These are phyloP conservation scores for Viola odorata DNA, from an alignment of 345 rosid species.

Conservation along the genomic window DNA sequence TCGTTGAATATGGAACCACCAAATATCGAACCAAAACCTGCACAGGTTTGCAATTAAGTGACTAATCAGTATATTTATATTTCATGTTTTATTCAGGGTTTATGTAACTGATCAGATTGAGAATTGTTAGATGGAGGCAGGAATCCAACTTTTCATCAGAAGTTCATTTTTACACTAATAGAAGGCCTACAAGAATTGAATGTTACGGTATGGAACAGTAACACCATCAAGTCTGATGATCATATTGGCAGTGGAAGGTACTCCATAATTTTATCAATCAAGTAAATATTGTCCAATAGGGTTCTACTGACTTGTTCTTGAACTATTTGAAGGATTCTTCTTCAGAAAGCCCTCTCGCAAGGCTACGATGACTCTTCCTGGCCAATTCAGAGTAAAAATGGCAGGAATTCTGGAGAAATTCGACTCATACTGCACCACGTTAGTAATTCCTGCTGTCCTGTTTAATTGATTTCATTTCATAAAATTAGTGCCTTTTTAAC, in stretches of 20 bases:
- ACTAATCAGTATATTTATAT: no score
- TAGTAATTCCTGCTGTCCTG: not conserved
- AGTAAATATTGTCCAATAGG: no score
- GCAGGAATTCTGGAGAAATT: conserved; percentile 46
- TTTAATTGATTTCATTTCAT: not conserved
- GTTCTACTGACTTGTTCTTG: not conserved
- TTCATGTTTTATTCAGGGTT: not conserved
- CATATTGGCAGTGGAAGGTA: conserved; percentile 49
- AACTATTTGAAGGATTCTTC: conserved; percentile 31
- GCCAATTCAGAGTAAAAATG: conserved; percentile 31
- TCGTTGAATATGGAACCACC: conserved; percentile 46
- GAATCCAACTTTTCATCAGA: conserved; percentile 51
- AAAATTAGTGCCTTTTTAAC: no score
- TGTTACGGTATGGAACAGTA: conserved; percentile 41
- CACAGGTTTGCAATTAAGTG: conserved; percentile 34
- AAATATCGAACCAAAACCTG: conserved; percentile 58
- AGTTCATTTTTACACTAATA: conserved; percentile 37
- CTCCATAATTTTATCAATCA: not conserved
- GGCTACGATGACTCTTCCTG: conserved; percentile 44
- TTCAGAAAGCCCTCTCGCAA: conserved; percentile 42
- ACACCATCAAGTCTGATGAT: conserved; percentile 41
- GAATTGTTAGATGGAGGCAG: conserved; percentile 38
- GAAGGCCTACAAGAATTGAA: conserved; percentile 47
- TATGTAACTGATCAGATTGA: not conserved
- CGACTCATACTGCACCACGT: conserved; percentile 34